phyloP scores from a whole-genome alignment of 2,329 filamentous ascomycete species.

The Cladosporium sp. region DNA sequence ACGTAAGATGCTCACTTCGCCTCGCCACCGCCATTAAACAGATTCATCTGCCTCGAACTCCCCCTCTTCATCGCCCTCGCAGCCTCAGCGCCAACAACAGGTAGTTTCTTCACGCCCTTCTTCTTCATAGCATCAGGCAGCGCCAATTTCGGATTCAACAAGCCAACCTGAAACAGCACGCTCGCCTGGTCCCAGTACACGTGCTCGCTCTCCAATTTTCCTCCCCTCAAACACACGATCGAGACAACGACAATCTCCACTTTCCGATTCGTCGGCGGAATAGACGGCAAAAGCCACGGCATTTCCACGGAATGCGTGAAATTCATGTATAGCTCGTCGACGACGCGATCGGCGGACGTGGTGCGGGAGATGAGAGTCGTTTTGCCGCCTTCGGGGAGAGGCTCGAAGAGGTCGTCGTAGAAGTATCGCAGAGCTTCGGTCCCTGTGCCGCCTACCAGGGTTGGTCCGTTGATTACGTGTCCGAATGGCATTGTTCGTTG shows the following conservation, averaged over 20 bases:
- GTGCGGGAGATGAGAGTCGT: conserved; percentile 55
- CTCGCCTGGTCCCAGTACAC: conserved; percentile 61
- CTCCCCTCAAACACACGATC: conserved; percentile 51
- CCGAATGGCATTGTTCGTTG: conserved; percentile 36
- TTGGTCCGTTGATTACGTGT: conserved; percentile 41
- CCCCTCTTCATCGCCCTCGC: conserved; percentile 44
- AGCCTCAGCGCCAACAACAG: conserved; percentile 42
- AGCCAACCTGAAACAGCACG: conserved; percentile 54
- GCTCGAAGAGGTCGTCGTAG: conserved; percentile 54
- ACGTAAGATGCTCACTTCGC: neutral
- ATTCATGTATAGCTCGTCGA: conserved; percentile 54
- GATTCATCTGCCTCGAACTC: conserved; percentile 40
- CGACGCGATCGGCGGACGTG: conserved; percentile 53
- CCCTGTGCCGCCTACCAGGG: conserved; percentile 43
- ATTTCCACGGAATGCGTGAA: conserved; percentile 55
- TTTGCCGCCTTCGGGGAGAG: conserved; percentile 45
- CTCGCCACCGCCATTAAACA: conserved; percentile 30
- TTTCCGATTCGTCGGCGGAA: conserved; percentile 51
- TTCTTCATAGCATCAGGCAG: conserved; percentile 45
- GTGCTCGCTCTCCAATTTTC: conserved; percentile 52
- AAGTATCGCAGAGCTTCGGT: conserved; percentile 44
- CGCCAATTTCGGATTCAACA: conserved; percentile 50
- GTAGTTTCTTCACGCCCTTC: conserved; percentile 42
- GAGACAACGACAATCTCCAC: conserved; percentile 53
- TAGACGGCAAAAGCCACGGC: conserved; percentile 56